A percentile compares a stretch with the other conserved stretches of the same genome.
These are phyloP conservation scores for Alternaria incomplexa DNA, from an alignment of 2,329 filamentous ascomycete species.

Conservation along the genomic window DNA sequence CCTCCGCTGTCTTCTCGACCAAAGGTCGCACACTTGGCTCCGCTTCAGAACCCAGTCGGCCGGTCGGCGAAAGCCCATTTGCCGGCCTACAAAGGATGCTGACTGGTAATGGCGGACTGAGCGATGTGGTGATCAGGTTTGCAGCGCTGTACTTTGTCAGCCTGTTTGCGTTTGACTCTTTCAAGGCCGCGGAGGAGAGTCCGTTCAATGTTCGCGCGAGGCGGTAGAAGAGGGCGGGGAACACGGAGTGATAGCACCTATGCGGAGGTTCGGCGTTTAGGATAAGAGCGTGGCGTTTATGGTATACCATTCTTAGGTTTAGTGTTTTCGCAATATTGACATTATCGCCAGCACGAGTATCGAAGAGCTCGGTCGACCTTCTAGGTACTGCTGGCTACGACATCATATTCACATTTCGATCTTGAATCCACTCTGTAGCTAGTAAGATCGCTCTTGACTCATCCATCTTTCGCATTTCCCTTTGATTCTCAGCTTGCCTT, in stretches of 20 bases:
- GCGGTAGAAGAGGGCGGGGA: constrained; percentile 6
- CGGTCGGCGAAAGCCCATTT: constrained; percentile 31
- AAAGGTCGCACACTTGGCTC: constrained; percentile 53
- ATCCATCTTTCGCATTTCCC: not conserved
- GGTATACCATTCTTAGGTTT: constrained; percentile 2
- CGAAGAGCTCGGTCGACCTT: not conserved
- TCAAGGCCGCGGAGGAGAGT: constrained; percentile 52
- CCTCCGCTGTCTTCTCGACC: constrained; percentile 46
- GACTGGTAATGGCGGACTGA: constrained; percentile 43
- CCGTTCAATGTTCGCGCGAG: constrained; percentile 50
- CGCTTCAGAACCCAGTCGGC: constrained; percentile 29
- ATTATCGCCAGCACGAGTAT: not conserved
- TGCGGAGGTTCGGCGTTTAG: constrained; percentile 1
- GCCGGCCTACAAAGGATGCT: constrained; percentile 34
- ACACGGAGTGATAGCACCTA: not conserved
- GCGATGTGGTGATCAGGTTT: constrained; percentile 52
- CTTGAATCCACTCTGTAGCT: not conserved
- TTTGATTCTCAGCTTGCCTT: no score
- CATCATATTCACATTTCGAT: not conserved
- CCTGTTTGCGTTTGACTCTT: constrained; percentile 54
- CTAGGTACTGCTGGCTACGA: not conserved
- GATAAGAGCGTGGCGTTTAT: constrained; percentile 3
- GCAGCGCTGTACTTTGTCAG: constrained; percentile 55
- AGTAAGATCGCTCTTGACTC: no score
- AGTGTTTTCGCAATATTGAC: not conserved